Evolutionary conservation across 257 asterid genomes (phyloP).

Genomic region (Schizonepeta tenuifolia): DNA sequence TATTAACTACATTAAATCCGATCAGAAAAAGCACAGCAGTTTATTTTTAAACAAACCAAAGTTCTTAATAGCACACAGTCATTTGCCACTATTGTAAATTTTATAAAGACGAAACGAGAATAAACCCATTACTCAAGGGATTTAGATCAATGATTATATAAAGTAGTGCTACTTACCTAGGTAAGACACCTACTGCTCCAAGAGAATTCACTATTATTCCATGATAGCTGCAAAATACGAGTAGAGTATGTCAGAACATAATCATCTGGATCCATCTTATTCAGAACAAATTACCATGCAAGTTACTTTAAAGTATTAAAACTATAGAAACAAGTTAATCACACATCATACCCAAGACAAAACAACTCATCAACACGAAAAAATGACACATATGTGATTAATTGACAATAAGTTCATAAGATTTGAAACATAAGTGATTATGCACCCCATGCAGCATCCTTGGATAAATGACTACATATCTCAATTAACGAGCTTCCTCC

Average conservation of each 20-base stretch:
- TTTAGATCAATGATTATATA: neutral
- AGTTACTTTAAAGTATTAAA: no score
- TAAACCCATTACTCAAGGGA: slow-evolving; percentile 2
- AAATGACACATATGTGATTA: neutral
- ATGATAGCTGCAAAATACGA: slow-evolving; percentile 65
- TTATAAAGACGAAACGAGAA: slow-evolving; percentile 20
- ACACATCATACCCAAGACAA: neutral
- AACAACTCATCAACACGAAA: neutral
- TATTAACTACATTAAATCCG: neutral
- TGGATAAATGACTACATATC: neutral
- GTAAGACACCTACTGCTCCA: slow-evolving; percentile 55
- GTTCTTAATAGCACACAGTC: no score
- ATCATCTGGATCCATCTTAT: neutral
- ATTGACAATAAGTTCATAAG: neutral
- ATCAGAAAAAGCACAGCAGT: neutral
- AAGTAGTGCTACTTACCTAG: slow-evolving; percentile 55
- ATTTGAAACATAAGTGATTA: neutral
- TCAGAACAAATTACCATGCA: no score
- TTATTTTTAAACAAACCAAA: no score
- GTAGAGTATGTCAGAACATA: slow-evolving; percentile 23
- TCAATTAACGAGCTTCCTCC: neutral
- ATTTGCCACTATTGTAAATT: no score
- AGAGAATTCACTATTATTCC: slow-evolving; percentile 80
- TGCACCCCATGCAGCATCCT: neutral
- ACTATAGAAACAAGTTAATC: neutral